Conservation (phyloP, 345 rosid species). For the Citrus australasica region DNA sequence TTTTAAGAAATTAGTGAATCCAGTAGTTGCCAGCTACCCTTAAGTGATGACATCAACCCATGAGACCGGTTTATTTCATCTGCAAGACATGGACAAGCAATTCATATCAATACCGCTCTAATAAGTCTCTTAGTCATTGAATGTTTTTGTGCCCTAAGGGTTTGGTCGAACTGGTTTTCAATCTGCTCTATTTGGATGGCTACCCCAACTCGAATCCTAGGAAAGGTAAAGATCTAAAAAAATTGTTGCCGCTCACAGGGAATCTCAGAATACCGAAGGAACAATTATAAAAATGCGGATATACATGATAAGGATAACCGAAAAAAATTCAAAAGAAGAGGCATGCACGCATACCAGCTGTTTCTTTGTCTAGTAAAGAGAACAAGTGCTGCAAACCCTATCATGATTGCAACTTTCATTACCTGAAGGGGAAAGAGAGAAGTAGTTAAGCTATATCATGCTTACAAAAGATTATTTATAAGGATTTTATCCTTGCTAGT, state of each 20-base stretch:
- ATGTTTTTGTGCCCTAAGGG: no score
- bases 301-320: neutral
- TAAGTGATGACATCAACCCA: neutral
- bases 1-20: neutral
- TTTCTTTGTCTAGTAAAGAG: slow-evolving; percentile 48
- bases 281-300: neutral
- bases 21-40: neutral
- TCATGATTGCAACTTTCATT: slow-evolving; percentile 44
- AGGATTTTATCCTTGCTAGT: neutral
- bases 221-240: no score
- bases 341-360: slow-evolving; percentile 26
- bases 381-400: slow-evolving; percentile 64
- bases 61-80: neutral
- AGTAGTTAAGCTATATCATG: neutral
- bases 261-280: neutral
- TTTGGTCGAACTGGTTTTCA: no score
- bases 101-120: neutral
- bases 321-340: neutral
- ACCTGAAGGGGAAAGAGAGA: slow-evolving; percentile 25
- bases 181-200: no score
- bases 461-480: neutral
- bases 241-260: neutral
- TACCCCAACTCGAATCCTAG: no score
- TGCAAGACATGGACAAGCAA: neutral
- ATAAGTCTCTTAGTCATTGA: neutral